Evolutionary conservation across 2,329 filamentous ascomycete genomes (phyloP).

Genomic region (Alternaria rosae): DNA sequence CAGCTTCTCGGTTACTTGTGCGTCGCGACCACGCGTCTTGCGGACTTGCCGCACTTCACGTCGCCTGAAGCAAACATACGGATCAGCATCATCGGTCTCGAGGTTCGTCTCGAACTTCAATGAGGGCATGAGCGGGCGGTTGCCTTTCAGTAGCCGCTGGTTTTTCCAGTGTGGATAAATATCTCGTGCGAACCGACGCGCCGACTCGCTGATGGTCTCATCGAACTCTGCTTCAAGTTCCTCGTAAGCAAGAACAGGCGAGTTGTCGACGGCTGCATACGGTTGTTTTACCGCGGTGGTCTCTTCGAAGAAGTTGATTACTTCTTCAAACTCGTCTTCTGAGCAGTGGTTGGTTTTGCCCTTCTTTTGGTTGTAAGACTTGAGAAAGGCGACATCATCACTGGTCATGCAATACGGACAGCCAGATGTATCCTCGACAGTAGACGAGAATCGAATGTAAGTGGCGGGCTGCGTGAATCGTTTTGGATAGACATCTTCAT

Average conservation of each 20-base stretch:
- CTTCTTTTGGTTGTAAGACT: constrained; percentile 80
- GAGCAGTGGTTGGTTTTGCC: constrained; percentile 70
- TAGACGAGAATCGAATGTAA: constrained; percentile 97
- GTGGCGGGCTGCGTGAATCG: constrained; percentile 84
- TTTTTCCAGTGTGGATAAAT: constrained; percentile 91
- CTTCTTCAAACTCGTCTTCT: constrained; percentile 90
- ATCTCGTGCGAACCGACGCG: constrained; percentile 71
- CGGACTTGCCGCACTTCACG: constrained; percentile 93
- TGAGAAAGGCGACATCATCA: constrained; percentile 87
- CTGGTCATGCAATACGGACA: constrained; percentile 93
- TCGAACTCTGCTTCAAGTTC: constrained; percentile 70
- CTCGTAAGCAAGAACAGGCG: constrained; percentile 70
- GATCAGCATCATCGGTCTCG: constrained; percentile 94
- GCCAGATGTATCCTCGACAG: constrained; percentile 92
- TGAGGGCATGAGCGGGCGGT: constrained; percentile 75
- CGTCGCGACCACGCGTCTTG: constrained; percentile 92
- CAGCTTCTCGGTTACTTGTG: constrained; percentile 92
- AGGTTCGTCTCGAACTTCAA: constrained; percentile 95
- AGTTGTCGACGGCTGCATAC: constrained; percentile 88
- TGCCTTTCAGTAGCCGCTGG: constrained; percentile 70
- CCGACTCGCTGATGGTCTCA: constrained; percentile 61
- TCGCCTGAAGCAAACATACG: constrained; percentile 96
- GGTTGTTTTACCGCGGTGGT: constrained; percentile 84
- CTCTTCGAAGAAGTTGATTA: constrained; percentile 95
- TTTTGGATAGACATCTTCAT: constrained; percentile 85